Evolutionary conservation across 2,329 filamentous ascomycete genomes (phyloP).

Genomic region (Periconia digitata): DNA sequence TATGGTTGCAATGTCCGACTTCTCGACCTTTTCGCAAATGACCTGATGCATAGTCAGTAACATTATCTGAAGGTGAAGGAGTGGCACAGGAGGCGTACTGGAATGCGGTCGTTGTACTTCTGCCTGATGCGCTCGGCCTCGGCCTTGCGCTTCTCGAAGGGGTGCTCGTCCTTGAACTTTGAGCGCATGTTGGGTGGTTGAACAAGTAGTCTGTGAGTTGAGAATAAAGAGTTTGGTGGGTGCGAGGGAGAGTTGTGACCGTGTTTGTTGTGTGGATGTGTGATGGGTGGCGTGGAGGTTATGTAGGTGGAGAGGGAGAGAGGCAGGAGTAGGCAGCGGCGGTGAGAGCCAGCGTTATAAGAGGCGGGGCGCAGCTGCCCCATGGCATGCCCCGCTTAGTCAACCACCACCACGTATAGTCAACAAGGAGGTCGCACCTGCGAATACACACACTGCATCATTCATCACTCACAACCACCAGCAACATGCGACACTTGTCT

Average conservation of each 20-base stretch:
- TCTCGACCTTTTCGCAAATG: slow-evolving; percentile 99
- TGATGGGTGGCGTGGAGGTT: slow-evolving; percentile 24
- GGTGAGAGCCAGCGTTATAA: slow-evolving; percentile 34
- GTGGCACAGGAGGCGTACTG: slow-evolving; percentile 63
- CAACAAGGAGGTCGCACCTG: slow-evolving; percentile 1
- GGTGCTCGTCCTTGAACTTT: slow-evolving; percentile 99
- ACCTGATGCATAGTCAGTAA: slow-evolving; percentile 61
- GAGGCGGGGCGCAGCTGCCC: slow-evolving; percentile 20
- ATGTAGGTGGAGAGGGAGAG: slow-evolving; percentile 17
- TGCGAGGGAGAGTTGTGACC: slow-evolving; percentile 6
- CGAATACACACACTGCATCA: background rate
- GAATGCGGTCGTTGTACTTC: slow-evolving; percentile 98
- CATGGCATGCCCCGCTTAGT: slow-evolving; percentile 19
- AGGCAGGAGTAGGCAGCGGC: slow-evolving; percentile 24
- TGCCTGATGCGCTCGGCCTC: slow-evolving; percentile 99
- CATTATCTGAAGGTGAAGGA: slow-evolving; percentile 1
- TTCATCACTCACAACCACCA: background rate
- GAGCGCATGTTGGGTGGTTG: slow-evolving; percentile 70
- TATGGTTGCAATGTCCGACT: slow-evolving; percentile 98
- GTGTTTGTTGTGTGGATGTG: background rate
- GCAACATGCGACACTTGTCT: background rate
- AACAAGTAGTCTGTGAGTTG: slow-evolving; percentile 14
- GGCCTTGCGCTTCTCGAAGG: slow-evolving; percentile 99
- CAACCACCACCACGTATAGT: slow-evolving; percentile 14
- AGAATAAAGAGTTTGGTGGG: slow-evolving; percentile 1